These are phyloP conservation scores for Lathyrus tuberosus DNA, from an alignment of 306 rosid species.

Conservation along the genomic window DNA sequence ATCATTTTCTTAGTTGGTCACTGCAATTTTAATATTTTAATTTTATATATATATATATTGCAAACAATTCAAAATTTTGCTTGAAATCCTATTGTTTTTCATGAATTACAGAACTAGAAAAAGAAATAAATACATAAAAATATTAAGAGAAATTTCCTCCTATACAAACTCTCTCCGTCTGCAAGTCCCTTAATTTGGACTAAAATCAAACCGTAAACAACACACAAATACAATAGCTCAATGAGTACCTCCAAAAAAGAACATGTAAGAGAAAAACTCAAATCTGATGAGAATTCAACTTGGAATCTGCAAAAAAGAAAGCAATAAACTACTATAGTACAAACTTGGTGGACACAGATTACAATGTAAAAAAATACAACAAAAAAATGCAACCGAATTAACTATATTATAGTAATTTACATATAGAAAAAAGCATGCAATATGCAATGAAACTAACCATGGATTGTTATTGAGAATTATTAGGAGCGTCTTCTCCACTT, in stretches of 20 bases:
- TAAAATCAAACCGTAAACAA: slow-evolving; percentile 52
- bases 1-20: too few species aligned
- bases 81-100: slow-evolving; percentile 32
- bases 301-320: slow-evolving; percentile 52
- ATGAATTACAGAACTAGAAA: slow-evolving; percentile 3
- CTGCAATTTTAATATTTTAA: too few species aligned
- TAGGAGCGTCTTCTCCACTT: slow-evolving; percentile 75
- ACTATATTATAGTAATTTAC: neutral
- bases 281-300: slow-evolving; percentile 39
- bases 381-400: slow-evolving; percentile 6
- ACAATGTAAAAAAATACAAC: neutral
- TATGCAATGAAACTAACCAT: slow-evolving; percentile 50
- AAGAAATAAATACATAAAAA: slow-evolving; percentile 37
- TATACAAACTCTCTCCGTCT: slow-evolving; percentile 72
- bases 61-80: slow-evolving; percentile 28
- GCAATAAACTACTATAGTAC: slow-evolving; percentile 28
- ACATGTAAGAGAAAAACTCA: slow-evolving; percentile 32
- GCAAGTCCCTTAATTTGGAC: slow-evolving; percentile 69
- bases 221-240: slow-evolving; percentile 51
- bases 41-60: too few species aligned
- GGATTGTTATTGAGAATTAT: slow-evolving; percentile 56
- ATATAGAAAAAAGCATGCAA: neutral
- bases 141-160: slow-evolving; percentile 58
- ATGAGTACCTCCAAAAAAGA: slow-evolving; percentile 30
- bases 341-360: slow-evolving; percentile 37